Conservation (phyloP, 768 basidiomycete species). For the Suillus ampliporus region DNA sequence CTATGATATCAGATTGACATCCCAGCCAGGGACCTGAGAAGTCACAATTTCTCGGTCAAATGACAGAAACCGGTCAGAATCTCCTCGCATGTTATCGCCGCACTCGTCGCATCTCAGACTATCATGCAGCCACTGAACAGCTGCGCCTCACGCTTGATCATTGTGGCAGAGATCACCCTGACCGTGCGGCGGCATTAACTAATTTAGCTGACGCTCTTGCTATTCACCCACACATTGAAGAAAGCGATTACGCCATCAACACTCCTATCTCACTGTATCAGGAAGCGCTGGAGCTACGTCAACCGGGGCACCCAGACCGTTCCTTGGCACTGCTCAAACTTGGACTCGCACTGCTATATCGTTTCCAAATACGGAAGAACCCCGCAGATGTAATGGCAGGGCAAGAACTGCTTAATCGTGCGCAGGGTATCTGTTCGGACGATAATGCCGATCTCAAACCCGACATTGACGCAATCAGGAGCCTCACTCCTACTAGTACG, state of each 20-base stretch:
- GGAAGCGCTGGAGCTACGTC: conserved; percentile 18
- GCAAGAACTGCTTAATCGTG: conserved; percentile 4
- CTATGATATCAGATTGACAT: background rate
- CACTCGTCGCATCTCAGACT: conserved; percentile 10
- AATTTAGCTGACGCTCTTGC: conserved; percentile 17
- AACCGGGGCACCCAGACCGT: conserved; percentile 15
- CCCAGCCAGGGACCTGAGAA: background rate
- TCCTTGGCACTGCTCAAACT: conserved; percentile 11
- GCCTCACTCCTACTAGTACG: background rate
- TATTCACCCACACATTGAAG: conserved; percentile 1
- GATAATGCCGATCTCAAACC: background rate
- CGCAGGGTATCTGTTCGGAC: background rate
- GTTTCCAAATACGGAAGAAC: conserved; percentile 9
- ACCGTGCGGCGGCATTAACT: conserved; percentile 11
- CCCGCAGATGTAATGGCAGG: conserved; percentile 8
- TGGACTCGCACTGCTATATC: conserved; percentile 10
- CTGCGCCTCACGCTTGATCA: conserved; percentile 13
- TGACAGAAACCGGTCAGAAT: conserved; percentile 8
- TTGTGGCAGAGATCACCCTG: conserved; percentile 7
- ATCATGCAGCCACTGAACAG: conserved; percentile 3
- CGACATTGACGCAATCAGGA: background rate
- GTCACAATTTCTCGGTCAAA: conserved; percentile 2
- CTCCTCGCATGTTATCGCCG: conserved; percentile 7
- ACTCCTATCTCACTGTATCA: conserved; percentile 10
- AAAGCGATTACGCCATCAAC: background rate